Evolutionary conservation across 192 early-diverging fungal species (phyloP), one percentile per base, ranked within the genome.

Genomic region (Cetraspora pellucida): DNA sequence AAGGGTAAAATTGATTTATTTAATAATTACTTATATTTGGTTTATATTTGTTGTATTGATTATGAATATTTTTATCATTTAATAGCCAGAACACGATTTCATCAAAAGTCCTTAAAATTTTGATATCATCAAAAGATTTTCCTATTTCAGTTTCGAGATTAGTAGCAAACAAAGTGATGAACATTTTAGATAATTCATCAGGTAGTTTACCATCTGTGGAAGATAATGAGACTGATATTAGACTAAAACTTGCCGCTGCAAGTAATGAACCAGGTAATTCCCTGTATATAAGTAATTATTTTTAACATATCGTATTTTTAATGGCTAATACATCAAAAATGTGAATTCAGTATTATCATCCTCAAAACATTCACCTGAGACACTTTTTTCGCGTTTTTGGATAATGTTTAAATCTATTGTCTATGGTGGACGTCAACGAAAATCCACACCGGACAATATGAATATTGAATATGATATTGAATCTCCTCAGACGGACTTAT

Each of bases 1-100:
- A 49, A 75, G 74, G 59, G 74, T 75, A 75, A 74, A 25, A 23
- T 28, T 37, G 37, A 64, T n/a, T 67, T 46, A 5, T 59, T 59
- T 25, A 23, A 59, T n/a, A n/a, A n/a, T n/a, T n/a, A n/a, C n/a
- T n/a, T n/a, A n/a, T n/a, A 7, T 59, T 59, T 10, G 1, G 25
- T 59, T 67, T 46, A 47, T n/a, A 28, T 66, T 43, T n/a, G 30
- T 44, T 44, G 19, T 19, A 43, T 28, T 8, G 7, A 2, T 47
- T 27, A 46, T 46, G 25, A 47, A 19, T 67, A 25, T 46, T n/a
- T n/a, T n/a, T 37, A 37, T 31, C 31, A 63, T 30, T 30, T 19
- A 37, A 19, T 37, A 64, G 61, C 5, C 27, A 30, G 19, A 37
- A 28, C 8, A 31, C 61, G 2, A 19, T 64, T 9, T 64, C 61